These are phyloP conservation scores for Pichia nakasei DNA, from an alignment of 805 yeast genomes.

Conservation along the genomic window DNA sequence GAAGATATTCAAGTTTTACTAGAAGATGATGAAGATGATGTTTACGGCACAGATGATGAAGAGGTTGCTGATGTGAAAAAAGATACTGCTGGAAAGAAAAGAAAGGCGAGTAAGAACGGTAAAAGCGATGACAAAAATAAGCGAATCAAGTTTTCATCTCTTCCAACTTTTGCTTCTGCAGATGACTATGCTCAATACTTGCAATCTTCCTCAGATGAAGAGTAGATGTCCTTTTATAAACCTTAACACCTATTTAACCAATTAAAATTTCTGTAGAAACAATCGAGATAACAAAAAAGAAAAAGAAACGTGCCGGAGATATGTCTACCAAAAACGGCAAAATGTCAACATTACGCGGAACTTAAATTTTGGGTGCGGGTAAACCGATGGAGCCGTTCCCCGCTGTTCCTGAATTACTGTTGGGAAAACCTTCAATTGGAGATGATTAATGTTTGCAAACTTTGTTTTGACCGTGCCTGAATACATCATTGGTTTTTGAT, in stretches of 20 bases:
- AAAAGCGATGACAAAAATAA: conserved; percentile 14
- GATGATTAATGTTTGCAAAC: no score
- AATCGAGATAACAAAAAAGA: no score
- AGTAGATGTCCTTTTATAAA: neutral
- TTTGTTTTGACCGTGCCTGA: no score
- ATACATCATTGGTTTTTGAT: no score
- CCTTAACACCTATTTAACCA: no score
- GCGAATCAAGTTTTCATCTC: conserved; percentile 48
- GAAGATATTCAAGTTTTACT: conserved; percentile 19
- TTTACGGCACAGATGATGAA: conserved; percentile 19
- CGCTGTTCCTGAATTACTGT: no score
- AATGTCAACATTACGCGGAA: no score
- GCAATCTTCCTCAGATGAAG: conserved; percentile 59
- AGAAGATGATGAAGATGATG: conserved; percentile 21
- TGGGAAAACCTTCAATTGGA: no score
- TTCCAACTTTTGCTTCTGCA: conserved; percentile 83
- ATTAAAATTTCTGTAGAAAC: no score
- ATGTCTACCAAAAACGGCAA: no score
- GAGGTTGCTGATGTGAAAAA: conserved; percentile 13
- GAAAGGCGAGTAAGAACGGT: neutral
- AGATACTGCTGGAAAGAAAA: conserved; percentile 11
- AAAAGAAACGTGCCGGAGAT: neutral
- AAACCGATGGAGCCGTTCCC: no score
- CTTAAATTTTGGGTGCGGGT: no score
- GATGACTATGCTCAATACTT: conserved; percentile 76